Percentiles rank a stretch among this genome's conserved stretches.
Conservation (phyloP, 108 stramenopile species). For the Heterococcus sp. region DNA sequence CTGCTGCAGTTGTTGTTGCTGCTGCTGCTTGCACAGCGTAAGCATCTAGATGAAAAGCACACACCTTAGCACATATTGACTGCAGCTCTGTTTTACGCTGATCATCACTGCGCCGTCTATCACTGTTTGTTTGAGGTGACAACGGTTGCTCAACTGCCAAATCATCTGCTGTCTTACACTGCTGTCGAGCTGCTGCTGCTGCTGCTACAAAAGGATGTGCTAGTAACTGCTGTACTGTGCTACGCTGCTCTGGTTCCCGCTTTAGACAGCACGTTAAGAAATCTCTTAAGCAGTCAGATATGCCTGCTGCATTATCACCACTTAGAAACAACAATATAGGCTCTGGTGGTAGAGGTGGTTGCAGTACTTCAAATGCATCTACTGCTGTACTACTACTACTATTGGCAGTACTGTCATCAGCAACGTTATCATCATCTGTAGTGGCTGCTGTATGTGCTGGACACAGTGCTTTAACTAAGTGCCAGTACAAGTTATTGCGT, state of each 20-base stretch:
- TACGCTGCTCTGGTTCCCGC: no score
- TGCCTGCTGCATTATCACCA: no score
- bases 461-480: conserved; percentile 42
- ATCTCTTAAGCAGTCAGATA: no score
- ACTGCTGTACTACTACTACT: no score
- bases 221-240: no score
- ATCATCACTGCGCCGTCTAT: not conserved
- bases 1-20: not conserved
- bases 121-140: conserved; percentile 6
- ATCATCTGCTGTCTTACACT: not conserved
- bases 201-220: no score
- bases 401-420: not conserved
- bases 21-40: not conserved
- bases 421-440: not conserved
- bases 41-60: not conserved
- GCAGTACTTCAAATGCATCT: no score
- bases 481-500: conserved; percentile 54
- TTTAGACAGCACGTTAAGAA: no score
- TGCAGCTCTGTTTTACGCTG: not conserved
- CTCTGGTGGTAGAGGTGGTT: no score
- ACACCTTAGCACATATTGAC: not conserved
- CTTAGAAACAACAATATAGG: no score
- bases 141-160: not conserved
- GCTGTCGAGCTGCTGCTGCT: no score
- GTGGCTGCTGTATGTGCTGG: conserved; percentile 23